Evolutionary conservation across 2,329 filamentous ascomycete species (phyloP).

Genomic region (Didymella exigua): DNA sequence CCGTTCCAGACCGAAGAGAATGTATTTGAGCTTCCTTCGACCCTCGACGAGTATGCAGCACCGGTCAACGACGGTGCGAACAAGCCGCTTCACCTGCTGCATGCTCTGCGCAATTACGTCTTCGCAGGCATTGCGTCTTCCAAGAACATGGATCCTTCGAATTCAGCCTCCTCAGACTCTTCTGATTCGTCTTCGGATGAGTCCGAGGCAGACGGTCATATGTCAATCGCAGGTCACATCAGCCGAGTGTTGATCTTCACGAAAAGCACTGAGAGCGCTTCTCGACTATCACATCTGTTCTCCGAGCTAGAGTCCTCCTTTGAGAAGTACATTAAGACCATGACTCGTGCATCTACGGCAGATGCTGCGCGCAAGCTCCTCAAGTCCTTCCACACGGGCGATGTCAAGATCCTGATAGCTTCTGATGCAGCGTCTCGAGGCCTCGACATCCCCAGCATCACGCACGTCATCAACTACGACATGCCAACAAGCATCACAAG

Average conservation of each 20-base stretch:
- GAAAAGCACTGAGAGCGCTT: conserved; percentile 84
- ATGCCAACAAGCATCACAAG: conserved; percentile 78
- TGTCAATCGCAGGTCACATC: conserved; percentile 26
- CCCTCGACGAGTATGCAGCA: conserved; percentile 55
- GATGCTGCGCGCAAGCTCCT: conserved; percentile 71
- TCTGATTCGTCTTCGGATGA: conserved; percentile 27
- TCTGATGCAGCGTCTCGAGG: conserved; percentile 94
- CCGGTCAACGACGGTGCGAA: conserved; percentile 58
- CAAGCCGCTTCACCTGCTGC: conserved; percentile 80
- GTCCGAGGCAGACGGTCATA: conserved; percentile 6
- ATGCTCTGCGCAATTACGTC: conserved; percentile 68
- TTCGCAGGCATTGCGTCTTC: conserved; percentile 25
- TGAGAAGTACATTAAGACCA: conserved; percentile 65
- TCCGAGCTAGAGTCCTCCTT: conserved; percentile 67
- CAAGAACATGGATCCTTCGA: conserved; percentile 28
- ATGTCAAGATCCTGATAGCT: conserved; percentile 77
- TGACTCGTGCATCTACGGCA: conserved; percentile 79
- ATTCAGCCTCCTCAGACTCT: conserved; percentile 16
- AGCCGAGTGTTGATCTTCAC: conserved; percentile 77
- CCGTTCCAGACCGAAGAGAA: conserved; percentile 38
- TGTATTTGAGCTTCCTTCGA: conserved; percentile 62
- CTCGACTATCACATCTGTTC: conserved; percentile 84
- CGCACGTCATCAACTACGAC: conserved; percentile 93
- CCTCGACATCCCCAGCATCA: conserved; percentile 78
- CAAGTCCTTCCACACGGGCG: conserved; percentile 66